A percentile compares a stretch with the other conserved stretches of the same genome.
These are phyloP conservation scores for Aspergillus calidoustus DNA, from an alignment of 2,329 filamentous ascomycete genomes.

Conservation along the genomic window DNA sequence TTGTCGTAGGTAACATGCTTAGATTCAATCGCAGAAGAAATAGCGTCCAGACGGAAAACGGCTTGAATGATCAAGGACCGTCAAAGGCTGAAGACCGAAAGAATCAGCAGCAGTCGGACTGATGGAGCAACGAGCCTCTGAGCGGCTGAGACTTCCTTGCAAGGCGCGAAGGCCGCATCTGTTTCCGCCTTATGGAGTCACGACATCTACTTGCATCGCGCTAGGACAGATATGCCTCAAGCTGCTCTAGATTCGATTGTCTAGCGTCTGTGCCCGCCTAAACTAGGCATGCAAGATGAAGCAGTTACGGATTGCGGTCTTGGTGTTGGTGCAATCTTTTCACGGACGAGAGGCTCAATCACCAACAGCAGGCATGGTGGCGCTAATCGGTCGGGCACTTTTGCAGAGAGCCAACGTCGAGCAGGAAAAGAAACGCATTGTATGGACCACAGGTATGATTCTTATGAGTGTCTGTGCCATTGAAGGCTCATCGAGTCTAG, in stretches of 20 bases:
- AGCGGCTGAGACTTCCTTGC: background rate
- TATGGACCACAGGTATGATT: background rate
- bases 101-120: background rate
- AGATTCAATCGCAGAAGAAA: too few species aligned
- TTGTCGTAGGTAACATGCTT: too few species aligned
- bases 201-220: background rate
- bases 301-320: background rate
- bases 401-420: constrained; percentile 2
- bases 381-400: constrained; percentile 2
- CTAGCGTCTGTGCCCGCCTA: background rate
- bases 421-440: background rate
- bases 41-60: background rate
- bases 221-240: background rate
- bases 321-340: background rate
- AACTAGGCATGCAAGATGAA: background rate
- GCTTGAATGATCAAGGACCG: background rate
- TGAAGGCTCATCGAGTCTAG: constrained; percentile 5
- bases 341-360: background rate
- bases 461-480: background rate
- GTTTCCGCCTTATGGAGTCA: background rate
- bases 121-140: background rate
- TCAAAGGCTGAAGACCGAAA: background rate
- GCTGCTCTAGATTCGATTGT: background rate
- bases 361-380: background rate
- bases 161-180: background rate